Percentiles rank a stretch among this genome's conserved stretches.
These are phyloP conservation scores for Penicillium aurantiogriseum DNA, from an alignment of 2,329 filamentous ascomycete genomes.

Conservation along the genomic window DNA sequence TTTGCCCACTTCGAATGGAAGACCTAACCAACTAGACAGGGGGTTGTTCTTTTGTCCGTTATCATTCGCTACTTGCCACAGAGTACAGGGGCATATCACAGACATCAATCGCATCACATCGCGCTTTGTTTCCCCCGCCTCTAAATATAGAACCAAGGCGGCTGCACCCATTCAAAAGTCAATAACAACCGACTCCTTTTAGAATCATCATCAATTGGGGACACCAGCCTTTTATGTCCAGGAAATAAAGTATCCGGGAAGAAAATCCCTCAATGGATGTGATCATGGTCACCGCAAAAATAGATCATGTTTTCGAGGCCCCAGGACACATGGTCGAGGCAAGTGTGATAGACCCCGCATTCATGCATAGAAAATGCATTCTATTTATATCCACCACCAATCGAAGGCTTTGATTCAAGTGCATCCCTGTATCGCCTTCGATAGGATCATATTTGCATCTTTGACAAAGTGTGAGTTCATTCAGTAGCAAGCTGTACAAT, in stretches of 20 bases:
- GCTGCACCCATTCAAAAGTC: not conserved
- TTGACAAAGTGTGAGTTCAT: not conserved
- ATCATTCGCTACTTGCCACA: not conserved
- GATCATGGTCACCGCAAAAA: not conserved
- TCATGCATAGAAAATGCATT: not conserved
- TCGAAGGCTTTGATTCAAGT: not conserved
- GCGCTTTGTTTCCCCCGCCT: slow-evolving; percentile 12
- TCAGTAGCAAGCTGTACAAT: not conserved
- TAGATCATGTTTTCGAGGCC: not conserved
- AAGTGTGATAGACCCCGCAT: slow-evolving; percentile 5
- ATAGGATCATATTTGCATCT: not conserved
- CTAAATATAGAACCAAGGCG: slow-evolving; percentile 15
- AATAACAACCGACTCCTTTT: not conserved
- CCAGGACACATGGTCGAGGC: not conserved
- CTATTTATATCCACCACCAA: slow-evolving; percentile 1
- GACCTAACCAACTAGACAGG: not conserved
- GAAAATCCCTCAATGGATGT: not conserved
- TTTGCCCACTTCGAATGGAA: not conserved
- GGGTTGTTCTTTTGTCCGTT: not conserved
- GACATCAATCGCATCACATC: not conserved
- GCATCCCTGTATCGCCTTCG: not conserved
- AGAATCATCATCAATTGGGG: not conserved
- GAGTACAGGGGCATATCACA: slow-evolving; percentile 1
- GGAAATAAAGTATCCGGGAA: not conserved
- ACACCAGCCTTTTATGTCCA: not conserved